Conservation (phyloP, 176 grass and related monocot species). For the Carex parvula region DNA sequence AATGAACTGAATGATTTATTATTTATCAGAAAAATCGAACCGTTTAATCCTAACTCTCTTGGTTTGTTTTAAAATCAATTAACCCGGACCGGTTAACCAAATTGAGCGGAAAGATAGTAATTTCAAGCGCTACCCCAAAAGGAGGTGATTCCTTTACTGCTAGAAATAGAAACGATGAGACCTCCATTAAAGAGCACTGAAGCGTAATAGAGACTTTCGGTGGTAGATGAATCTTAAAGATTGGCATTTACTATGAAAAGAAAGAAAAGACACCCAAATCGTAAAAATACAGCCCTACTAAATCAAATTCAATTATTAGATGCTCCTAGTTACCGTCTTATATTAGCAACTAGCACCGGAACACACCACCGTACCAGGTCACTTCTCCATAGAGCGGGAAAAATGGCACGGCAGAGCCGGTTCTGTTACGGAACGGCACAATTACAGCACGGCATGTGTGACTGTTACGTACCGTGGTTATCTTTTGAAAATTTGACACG, state of each 20-base stretch:
- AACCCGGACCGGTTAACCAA: not conserved
- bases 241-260: slow-evolving; percentile 16
- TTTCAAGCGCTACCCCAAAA: not conserved
- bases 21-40: too few species aligned
- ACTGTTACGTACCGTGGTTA: too few species aligned
- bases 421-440: too few species aligned
- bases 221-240: slow-evolving; percentile 14
- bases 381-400: too few species aligned
- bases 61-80: too few species aligned
- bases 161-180: slow-evolving; percentile 4
- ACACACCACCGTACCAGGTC: too few species aligned
- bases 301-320: not conserved
- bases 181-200: slow-evolving; percentile 3
- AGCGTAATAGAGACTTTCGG: slow-evolving; percentile 9
- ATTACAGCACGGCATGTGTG: too few species aligned
- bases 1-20: too few species aligned
- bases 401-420: too few species aligned
- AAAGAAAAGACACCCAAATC: not conserved
- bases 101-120: not conserved
- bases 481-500: too few species aligned
- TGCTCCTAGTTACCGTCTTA: not conserved
- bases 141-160: not conserved
- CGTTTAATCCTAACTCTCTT: too few species aligned
- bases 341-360: not conserved
- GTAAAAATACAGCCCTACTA: too few species aligned